Conservation (phyloP, 331 rosid genomes). For the Acacia concinna region DNA sequence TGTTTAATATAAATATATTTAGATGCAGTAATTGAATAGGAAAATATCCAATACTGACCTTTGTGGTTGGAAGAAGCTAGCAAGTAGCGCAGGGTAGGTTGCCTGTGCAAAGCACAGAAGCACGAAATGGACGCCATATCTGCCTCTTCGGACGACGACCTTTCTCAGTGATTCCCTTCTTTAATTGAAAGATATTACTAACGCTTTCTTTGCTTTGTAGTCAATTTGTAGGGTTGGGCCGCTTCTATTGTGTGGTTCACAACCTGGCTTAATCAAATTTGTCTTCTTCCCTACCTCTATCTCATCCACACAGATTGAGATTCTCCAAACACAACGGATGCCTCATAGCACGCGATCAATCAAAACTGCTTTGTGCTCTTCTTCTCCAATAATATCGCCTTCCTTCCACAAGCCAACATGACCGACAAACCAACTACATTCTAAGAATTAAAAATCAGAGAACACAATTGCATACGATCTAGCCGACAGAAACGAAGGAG, state of each 20-base stretch:
- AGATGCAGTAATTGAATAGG: not conserved
- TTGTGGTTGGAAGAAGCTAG: conserved; percentile 22
- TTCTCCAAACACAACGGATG: not conserved
- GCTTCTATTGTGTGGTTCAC: not conserved
- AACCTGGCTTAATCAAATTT: not conserved
- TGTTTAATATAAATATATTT: not conserved
- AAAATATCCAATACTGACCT: conserved; percentile 5
- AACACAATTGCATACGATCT: not conserved
- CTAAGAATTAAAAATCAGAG: not conserved
- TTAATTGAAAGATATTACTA: not conserved
- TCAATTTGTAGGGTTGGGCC: not conserved
- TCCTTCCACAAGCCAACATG: not conserved
- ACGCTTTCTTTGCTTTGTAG: not conserved
- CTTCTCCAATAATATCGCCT: not conserved
- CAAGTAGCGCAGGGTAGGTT: conserved; percentile 34
- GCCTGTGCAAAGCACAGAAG: conserved; percentile 29
- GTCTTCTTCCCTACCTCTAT: not conserved
- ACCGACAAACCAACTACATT: not conserved
- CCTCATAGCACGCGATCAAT: not conserved
- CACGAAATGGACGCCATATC: conserved; percentile 65
- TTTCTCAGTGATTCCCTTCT: not conserved
- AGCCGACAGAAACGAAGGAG: not conserved
- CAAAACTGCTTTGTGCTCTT: not conserved
- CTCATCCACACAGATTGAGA: not conserved
- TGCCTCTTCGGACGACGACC: conserved; percentile 34